Base-by-base conservation (phyloP, 305 asterid species). In the Euphrasia arctica region DNA sequence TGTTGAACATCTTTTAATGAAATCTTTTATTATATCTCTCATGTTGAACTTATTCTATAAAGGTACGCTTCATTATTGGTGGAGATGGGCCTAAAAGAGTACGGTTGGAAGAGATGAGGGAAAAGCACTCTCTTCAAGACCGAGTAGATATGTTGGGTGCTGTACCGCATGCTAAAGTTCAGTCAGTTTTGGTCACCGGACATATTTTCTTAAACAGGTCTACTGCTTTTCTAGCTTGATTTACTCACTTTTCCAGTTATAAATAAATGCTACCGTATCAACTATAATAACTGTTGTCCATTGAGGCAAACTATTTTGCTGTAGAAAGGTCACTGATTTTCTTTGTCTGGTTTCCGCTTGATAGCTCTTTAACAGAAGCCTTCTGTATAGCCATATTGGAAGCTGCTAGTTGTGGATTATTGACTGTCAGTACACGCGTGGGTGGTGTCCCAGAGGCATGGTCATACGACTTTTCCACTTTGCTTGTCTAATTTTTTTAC, bases 401-500 rank as follows among this genome's bases (percentile, higher is more conserved):
- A 80, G 99, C 96, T 73, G 96, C 98, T 74, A 94, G 95, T 77
- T 90, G 98, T 74, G 99, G 99, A 75, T 74, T 94, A 76, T 72
- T 90, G 81, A 90, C 99, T 65, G 99, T 90, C 85, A 90, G 96
- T 71, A 93, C 99, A 72, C 91, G 95, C 28, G 99, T 93, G 47
- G 97, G 99, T 71, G 99, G 99, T 67, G 99, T 93, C 72, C 99
- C 97, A 52, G 97, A 93, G 97, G 99, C 77, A 93, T 68, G 90
- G 66, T 72, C 72, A 72, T 72, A 66, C 52, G 13, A 54, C 64
- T 48, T 28, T 70, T 66, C 76, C 62, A 59, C 70, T 77, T 71
- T 68, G 14, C 66, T 74, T 74, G 52, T 54, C 70, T 71, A 69
- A 50, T 77, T 77, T 41, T 31, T 73, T 69, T 36, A 62, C 52